Evolutionary conservation across 495 filamentous ascomycete species (phyloP), one percentile per base, ranked within the genome.

Genomic region (Jackrogersella multiformis): DNA sequence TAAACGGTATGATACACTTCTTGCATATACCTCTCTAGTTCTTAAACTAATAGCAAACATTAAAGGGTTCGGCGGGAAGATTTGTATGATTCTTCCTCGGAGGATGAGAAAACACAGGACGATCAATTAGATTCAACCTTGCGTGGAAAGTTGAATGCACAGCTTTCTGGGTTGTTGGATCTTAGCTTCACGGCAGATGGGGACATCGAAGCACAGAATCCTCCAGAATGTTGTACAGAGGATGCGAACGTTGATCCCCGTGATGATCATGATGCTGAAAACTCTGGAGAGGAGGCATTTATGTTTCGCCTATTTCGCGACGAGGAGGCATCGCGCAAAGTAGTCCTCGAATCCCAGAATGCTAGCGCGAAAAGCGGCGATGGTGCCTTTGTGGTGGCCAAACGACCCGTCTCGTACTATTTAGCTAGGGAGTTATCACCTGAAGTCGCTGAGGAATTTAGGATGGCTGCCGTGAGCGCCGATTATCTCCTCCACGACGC

Each of bases 251-350:
- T 46, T 55, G 59, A 66, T 15, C 62, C 39, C 21, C 32, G 44
- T 16, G 56, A 64, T 15, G 69, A 64, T 10, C 57, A 39, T 7
- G 67, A 55, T 38, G 53, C 30, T 35, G 49, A 59, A 8, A 64
- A 67, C 15, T 39, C 63, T 4, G 70, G 65, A 24, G 76, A 78
- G 15, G 73, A 75, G n/a, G 78, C 78, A 32, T 83, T 84, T 48
- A 79, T 78, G 20, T 86, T 88, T 71, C 77, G 80, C 2, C 78
- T 87, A 46, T 87, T 87, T 61, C 79, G 82, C 32, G 75, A 78
- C n/a, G 72, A 77, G 15, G 69, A 68, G 15, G 65, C 75, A 0
- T 69, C 68, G 2, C 74, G 69, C 16, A 79, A 76, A 26, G 74
- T 81, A 8, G 66, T 80, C 8, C 71, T 80, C 24, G 63, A 52